phyloP scores from a whole-genome alignment of 1,284 basidiomycete species.

The Coniferiporia sulphurascens region DNA sequence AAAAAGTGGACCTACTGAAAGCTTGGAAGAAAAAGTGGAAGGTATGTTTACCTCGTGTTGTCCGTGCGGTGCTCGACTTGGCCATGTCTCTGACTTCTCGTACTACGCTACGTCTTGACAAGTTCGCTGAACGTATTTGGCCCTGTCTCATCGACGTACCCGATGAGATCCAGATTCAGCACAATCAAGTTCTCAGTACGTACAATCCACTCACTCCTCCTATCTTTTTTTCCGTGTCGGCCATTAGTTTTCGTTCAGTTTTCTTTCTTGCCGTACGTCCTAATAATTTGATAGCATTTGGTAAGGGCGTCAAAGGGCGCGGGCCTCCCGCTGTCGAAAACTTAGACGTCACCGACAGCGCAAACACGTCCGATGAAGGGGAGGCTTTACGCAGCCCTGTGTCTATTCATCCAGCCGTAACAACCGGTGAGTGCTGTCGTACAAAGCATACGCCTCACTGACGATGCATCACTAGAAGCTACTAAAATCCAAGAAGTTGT shows the following conservation, averaged over 20 bases:
- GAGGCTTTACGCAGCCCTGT: too few species aligned
- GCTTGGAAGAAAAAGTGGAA: conserved; percentile 3
- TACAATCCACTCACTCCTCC: not conserved
- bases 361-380: not conserved
- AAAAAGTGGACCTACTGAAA: not conserved
- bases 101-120: not conserved
- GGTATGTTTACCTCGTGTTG: not conserved
- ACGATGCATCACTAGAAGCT: too few species aligned
- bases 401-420: too few species aligned
- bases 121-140: not conserved
- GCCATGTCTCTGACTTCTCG: not conserved
- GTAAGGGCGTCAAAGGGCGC: not conserved
- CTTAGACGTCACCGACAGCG: not conserved
- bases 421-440: too few species aligned
- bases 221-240: not conserved
- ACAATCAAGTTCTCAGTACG: conserved; percentile 7
- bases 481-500: too few species aligned
- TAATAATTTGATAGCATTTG: not conserved
- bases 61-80: not conserved
- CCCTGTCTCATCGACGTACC: not conserved
- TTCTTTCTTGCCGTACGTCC: too few species aligned
- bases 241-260: too few species aligned
- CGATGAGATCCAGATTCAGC: conserved; percentile 1
- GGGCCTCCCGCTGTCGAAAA: not conserved
- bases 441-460: too few species aligned